Conservation (phyloP, 1,139 yeast species). For the Geotrichum citri-aurantii region DNA sequence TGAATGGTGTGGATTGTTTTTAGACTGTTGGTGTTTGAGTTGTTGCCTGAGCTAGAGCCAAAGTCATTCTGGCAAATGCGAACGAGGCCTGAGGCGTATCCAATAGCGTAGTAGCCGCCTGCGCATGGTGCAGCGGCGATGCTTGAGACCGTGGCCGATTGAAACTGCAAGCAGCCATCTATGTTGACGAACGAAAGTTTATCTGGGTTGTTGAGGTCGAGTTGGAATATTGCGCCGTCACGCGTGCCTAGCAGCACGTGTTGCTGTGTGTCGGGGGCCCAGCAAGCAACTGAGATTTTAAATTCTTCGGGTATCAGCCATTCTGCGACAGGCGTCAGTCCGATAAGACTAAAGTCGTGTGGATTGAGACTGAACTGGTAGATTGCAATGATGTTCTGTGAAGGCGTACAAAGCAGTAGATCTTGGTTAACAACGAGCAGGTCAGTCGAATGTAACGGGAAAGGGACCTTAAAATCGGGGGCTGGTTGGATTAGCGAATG, state of each 20-base stretch:
- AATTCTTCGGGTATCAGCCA: slow-evolving; percentile 6
- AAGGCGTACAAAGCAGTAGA: slow-evolving; percentile 13
- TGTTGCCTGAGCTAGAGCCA: background rate
- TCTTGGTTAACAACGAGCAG: slow-evolving; percentile 11
- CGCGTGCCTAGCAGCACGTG: slow-evolving; percentile 18
- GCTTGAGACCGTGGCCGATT: slow-evolving; percentile 14
- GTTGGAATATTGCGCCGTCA: slow-evolving; percentile 14
- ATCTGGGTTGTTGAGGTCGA: slow-evolving; percentile 4
- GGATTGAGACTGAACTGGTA: slow-evolving; percentile 8
- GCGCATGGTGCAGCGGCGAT: slow-evolving; percentile 20
- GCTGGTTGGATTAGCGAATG: slow-evolving; percentile 7
- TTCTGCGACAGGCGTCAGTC: slow-evolving; percentile 2
- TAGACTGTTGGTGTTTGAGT: slow-evolving; percentile 1
- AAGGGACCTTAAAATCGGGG: slow-evolving; percentile 1
- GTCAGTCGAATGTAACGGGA: slow-evolving; percentile 11
- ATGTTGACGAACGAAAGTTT: background rate
- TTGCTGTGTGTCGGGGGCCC: slow-evolving; percentile 10
- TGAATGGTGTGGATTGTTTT: slow-evolving; percentile 8
- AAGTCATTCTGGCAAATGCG: slow-evolving; percentile 10
- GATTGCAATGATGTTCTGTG: slow-evolving; percentile 7
- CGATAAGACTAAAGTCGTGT: background rate
- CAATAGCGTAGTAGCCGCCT: slow-evolving; percentile 16
- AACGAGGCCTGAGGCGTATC: slow-evolving; percentile 18
- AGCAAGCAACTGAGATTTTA: slow-evolving; percentile 17
- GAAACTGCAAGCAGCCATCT: background rate